These are phyloP conservation scores for Yamadazyma insecticola DNA, from an alignment of 805 yeast species.

Conservation along the genomic window DNA sequence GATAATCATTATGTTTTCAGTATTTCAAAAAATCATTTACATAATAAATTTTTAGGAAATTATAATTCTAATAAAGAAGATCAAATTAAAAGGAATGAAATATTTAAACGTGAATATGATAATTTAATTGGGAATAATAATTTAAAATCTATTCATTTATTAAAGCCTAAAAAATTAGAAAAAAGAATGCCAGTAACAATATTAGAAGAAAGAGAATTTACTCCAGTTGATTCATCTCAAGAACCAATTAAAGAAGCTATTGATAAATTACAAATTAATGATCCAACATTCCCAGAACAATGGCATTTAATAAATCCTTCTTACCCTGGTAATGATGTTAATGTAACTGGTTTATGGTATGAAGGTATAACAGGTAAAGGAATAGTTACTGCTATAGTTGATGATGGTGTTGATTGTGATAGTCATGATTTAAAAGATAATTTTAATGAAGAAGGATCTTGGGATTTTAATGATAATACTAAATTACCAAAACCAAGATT, in stretches of 20 bases:
- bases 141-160: constrained; percentile 47
- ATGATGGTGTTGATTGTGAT: constrained; percentile 89
- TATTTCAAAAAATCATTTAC: constrained; percentile 33
- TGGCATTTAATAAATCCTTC: constrained; percentile 87
- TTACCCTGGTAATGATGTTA: constrained; percentile 79
- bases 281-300: constrained; percentile 79
- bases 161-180: constrained; percentile 49
- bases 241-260: constrained; percentile 42
- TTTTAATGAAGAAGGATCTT: constrained; percentile 76
- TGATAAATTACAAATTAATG: constrained; percentile 58
- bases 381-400: constrained; percentile 82
- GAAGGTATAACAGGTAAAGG: constrained; percentile 78
- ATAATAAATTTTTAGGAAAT: constrained; percentile 32
- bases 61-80: constrained; percentile 22
- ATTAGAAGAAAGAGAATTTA: constrained; percentile 2
- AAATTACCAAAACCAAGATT: constrained; percentile 77
- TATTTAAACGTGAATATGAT: constrained; percentile 21
- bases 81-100: constrained; percentile 24
- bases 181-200: constrained; percentile 55
- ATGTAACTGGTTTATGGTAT: constrained; percentile 81
- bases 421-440: constrained; percentile 67
- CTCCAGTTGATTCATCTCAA: constrained; percentile 48
- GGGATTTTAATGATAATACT: constrained; percentile 83
- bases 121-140: constrained; percentile 20
- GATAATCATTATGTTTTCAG: constrained; percentile 68